Evolutionary conservation across 306 rosid genomes (phyloP), one percentile per base, ranked within the genome.

Genomic region (Carpinus viminea): DNA sequence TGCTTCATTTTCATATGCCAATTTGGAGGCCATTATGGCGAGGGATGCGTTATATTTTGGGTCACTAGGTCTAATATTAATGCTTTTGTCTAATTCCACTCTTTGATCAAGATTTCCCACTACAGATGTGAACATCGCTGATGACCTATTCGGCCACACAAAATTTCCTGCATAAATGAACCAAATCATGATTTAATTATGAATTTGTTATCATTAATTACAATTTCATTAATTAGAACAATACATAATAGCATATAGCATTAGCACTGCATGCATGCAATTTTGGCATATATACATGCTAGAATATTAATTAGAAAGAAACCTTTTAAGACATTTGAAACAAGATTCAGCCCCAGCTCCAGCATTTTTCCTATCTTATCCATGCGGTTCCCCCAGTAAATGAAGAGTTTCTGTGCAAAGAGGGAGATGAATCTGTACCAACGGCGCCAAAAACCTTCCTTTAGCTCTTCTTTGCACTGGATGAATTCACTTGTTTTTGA

Each of bases 21-120:
- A 38, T 54, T 88, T 88, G 18, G 86, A 77, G 36, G 91, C 85
- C 91, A 88, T 88, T 24, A 85, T 72, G 15, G 89, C 79, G 0
- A 88, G 75, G 16, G 36, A 31, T 0, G 12, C 78, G 41, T 83
- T 83, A 46, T 88, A 85, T 5, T 76, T 85, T 0, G 36, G 1
- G 80, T 83, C 71, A 0, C 68, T 72, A 3, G 31, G 20, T 48
- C 34, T n/a, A 76, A n/a, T n/a, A n/a, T n/a, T n/a, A n/a, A 83
- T 83, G 65, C 1, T 78, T 51, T 76, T 76, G 76, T 79, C 85
- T 60, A 88, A 76, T 41, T 80, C 79, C 71, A 85, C 66, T 83
- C 91, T 57, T 2, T 57, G 0, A 73, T 88, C 91, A 76, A 79
- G 61, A 13, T 24, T 43, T 0, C 78, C 88, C 2, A 26, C 18